These are phyloP conservation scores for Parachaetomium inaequale DNA, from an alignment of 495 filamentous ascomycete genomes.

Conservation along the genomic window DNA sequence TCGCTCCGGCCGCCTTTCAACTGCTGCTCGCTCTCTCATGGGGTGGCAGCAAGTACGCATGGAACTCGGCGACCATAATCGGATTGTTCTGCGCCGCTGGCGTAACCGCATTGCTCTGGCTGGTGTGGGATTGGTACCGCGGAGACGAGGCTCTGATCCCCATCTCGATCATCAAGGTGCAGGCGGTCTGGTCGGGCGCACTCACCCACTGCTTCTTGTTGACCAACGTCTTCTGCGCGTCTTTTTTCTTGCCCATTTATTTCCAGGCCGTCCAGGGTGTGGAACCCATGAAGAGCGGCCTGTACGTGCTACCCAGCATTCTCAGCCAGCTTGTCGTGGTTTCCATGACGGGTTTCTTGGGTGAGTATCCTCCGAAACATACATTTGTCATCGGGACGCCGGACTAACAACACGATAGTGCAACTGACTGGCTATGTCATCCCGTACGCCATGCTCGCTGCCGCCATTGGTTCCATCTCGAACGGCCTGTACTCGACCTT, in stretches of 20 bases:
- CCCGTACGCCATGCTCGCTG: conserved; percentile 51
- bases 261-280: conserved; percentile 62
- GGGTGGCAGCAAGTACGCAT: conserved; percentile 65
- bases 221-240: conserved; percentile 54
- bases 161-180: conserved; percentile 60
- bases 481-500: conserved; percentile 60
- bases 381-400: conserved; percentile 17
- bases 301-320: conserved; percentile 49
- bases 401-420: conserved; percentile 34
- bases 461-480: conserved; percentile 52
- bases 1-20: conserved; percentile 64
- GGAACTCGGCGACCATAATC: conserved; percentile 61
- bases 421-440: conserved; percentile 54
- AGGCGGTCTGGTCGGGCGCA: conserved; percentile 53
- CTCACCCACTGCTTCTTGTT: conserved; percentile 51
- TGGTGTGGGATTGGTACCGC: conserved; percentile 54
- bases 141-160: conserved; percentile 67
- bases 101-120: conserved; percentile 57
- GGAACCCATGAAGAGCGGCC: conserved; percentile 50
- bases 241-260: conserved; percentile 64
- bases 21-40: conserved; percentile 73
- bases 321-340: conserved; percentile 40
- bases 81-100: conserved; percentile 60
- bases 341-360: conserved; percentile 52
- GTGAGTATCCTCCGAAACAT: conserved; percentile 25